These are phyloP conservation scores for Sporormia fimetaria DNA, from an alignment of 495 filamentous ascomycete genomes.

Conservation along the genomic window DNA sequence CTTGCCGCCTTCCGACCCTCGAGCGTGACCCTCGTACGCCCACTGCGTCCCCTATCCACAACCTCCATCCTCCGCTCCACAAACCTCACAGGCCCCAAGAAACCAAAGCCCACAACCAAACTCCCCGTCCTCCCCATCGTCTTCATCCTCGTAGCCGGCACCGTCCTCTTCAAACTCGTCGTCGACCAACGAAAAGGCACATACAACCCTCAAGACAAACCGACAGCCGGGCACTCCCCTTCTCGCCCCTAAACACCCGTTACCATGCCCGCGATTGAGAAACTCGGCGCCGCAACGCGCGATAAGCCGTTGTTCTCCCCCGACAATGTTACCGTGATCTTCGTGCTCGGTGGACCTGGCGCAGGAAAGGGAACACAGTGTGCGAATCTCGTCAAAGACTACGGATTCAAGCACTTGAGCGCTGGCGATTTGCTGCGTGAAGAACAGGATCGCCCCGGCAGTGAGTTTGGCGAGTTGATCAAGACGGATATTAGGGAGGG, in stretches of 20 bases:
- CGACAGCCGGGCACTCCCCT: constrained; percentile 17
- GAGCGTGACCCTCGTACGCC: neutral
- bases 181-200: constrained; percentile 47
- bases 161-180: constrained; percentile 49
- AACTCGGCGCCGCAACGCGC: constrained; percentile 42
- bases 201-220: constrained; percentile 8
- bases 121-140: constrained; percentile 44
- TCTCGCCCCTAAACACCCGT: constrained; percentile 21
- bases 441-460: constrained; percentile 76
- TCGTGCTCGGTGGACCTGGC: constrained; percentile 69
- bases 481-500: constrained; percentile 81
- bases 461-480: constrained; percentile 83
- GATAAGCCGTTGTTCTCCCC: constrained; percentile 65
- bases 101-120: constrained; percentile 39
- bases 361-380: constrained; percentile 83
- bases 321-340: constrained; percentile 74
- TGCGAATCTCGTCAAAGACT: constrained; percentile 74
- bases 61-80: constrained; percentile 1
- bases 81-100: constrained; percentile 14
- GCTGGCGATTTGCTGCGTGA: constrained; percentile 89
- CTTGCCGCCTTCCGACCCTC: neutral
- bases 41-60: neutral
- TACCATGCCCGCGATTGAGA: constrained; percentile 37
- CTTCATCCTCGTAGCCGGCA: constrained; percentile 46
- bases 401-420: constrained; percentile 82